These are phyloP conservation scores for Tremellales sp. DNA, from an alignment of 1,284 basidiomycete species.

Conservation along the genomic window DNA sequence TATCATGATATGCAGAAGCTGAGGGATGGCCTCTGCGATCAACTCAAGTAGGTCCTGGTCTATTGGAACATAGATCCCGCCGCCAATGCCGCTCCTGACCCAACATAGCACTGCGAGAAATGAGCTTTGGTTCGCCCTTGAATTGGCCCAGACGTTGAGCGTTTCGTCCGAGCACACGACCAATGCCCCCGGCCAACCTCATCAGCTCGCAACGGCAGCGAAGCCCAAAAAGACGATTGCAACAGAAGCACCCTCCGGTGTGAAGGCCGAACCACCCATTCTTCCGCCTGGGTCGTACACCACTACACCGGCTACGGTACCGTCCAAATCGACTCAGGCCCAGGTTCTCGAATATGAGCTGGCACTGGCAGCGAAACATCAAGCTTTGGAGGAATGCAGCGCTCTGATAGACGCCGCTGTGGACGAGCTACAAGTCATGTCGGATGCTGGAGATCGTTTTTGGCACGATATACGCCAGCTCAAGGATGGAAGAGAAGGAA, in stretches of 20 bases:
- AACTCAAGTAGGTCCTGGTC: conserved; percentile 43
- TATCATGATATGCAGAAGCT: conserved; percentile 39
- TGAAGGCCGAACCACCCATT: conserved; percentile 26
- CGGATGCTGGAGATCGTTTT: conserved; percentile 29
- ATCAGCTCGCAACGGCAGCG: no score
- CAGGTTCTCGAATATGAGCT: conserved; percentile 31
- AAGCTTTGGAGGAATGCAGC: conserved; percentile 37
- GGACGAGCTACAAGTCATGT: conserved; percentile 36
- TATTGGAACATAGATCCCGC: neutral
- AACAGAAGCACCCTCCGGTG: neutral
- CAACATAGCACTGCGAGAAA: conserved; percentile 36
- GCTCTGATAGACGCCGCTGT: conserved; percentile 41
- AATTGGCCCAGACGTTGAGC: conserved; percentile 38
- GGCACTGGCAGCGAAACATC: conserved; percentile 32
- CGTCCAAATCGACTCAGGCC: conserved; percentile 4
- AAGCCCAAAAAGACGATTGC: conserved; percentile 3
- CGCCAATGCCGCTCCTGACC: neutral
- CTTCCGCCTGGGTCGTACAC: conserved; percentile 29
- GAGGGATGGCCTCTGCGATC: conserved; percentile 26
- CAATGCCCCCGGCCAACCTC: conserved; percentile 24
- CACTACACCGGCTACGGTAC: conserved; percentile 14
- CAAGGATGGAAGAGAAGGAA: conserved; percentile 20
- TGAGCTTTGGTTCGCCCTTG: conserved; percentile 43
- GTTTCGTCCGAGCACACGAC: conserved; percentile 17
- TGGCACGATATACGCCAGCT: conserved; percentile 28